Conservation (phyloP, 176 grass and related monocot species). For the Eleusine coracana region DNA sequence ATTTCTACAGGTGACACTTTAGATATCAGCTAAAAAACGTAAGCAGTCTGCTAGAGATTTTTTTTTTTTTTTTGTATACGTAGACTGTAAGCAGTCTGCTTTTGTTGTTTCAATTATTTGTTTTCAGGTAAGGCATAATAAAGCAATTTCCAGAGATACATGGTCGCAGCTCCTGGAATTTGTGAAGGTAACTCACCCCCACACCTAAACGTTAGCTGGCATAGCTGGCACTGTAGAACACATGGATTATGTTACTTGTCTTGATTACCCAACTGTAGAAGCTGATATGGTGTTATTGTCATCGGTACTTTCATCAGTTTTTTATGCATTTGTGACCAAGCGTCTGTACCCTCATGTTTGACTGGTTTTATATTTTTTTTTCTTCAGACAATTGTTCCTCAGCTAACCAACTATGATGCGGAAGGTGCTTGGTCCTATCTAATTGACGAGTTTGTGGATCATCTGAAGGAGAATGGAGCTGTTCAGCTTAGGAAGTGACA, state of each 20-base stretch:
- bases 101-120: slow-evolving; percentile 18
- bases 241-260: neutral
- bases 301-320: too few relatives aligned
- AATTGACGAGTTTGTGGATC: slow-evolving; percentile 97
- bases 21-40: neutral
- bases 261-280: too few relatives aligned
- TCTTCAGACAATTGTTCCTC: slow-evolving; percentile 73
- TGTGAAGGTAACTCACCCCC: slow-evolving; percentile 56
- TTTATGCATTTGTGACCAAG: too few relatives aligned
- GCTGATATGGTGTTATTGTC: too few relatives aligned
- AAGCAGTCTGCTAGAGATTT: too few relatives aligned
- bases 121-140: slow-evolving; percentile 83
- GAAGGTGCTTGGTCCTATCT: slow-evolving; percentile 99
- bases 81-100: neutral
- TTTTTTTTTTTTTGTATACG: too few relatives aligned
- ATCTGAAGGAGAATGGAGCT: slow-evolving; percentile 62
- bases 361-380: neutral
- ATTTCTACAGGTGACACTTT: slow-evolving; percentile 71
- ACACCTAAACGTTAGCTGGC: neutral
- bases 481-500: slow-evolving; percentile 54
- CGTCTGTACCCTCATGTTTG: neutral
- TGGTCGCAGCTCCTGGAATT: slow-evolving; percentile 93
- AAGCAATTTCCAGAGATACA: slow-evolving; percentile 90
- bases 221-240: neutral
- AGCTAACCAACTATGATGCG: slow-evolving; percentile 86